Percentiles rank a stretch among this genome's conserved stretches.
These are phyloP conservation scores for Penicillium bialowiezense DNA, from an alignment of 495 filamentous ascomycete genomes.

Conservation along the genomic window DNA sequence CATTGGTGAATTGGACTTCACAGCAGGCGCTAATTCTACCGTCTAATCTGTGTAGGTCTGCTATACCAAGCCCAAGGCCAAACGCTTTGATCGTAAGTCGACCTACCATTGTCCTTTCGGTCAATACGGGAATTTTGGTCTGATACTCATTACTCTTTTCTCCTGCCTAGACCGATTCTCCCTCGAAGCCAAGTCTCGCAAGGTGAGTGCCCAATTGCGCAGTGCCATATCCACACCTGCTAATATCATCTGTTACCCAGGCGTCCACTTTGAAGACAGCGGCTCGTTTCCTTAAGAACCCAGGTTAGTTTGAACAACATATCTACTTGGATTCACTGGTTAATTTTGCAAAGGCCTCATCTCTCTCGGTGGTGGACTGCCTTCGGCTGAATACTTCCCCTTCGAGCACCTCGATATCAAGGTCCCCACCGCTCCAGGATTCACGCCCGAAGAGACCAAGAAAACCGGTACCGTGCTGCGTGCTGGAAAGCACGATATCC, in stretches of 20 bases:
- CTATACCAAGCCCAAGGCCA: slow-evolving; percentile 72
- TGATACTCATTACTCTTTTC: neutral
- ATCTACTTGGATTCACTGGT: neutral
- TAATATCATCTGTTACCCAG: slow-evolving; percentile 15
- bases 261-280: slow-evolving; percentile 74
- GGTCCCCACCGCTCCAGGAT: slow-evolving; percentile 63
- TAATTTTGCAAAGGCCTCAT: slow-evolving; percentile 56
- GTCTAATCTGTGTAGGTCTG: slow-evolving; percentile 33
- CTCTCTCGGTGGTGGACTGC: slow-evolving; percentile 88
- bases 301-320: slow-evolving; percentile 43
- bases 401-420: slow-evolving; percentile 67
- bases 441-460: slow-evolving; percentile 62
- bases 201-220: slow-evolving; percentile 24
- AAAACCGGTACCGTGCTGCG: slow-evolving; percentile 51
- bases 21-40: too few relatives aligned
- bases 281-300: slow-evolving; percentile 68
- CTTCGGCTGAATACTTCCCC: slow-evolving; percentile 86
- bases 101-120: neutral
- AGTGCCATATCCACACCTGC: slow-evolving; percentile 1
- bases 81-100: slow-evolving; percentile 78
- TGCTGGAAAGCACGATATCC: slow-evolving; percentile 79
- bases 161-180: slow-evolving; percentile 32
- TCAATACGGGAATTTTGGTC: neutral
- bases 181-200: slow-evolving; percentile 39
- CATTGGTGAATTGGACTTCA: too few relatives aligned